These are phyloP conservation scores for Phlebiopsis gigantea DNA, from an alignment of 768 basidiomycete genomes.

Conservation along the genomic window DNA sequence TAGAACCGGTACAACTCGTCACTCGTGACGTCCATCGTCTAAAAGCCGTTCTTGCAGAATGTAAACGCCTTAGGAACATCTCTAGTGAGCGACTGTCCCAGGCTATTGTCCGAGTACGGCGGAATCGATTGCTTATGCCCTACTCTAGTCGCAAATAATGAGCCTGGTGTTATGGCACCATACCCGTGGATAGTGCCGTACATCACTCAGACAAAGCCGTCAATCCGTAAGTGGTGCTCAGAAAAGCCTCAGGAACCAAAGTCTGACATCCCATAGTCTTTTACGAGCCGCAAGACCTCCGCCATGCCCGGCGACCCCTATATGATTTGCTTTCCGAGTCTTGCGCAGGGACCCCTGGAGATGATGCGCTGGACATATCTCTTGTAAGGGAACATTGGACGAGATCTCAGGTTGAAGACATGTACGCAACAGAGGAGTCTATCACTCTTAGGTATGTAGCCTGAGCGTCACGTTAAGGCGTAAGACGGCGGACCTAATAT, in stretches of 20 bases:
- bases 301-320: slow-evolving; percentile 41
- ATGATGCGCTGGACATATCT: slow-evolving; percentile 55
- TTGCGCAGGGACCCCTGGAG: slow-evolving; percentile 54
- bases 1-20: slow-evolving; percentile 36
- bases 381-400: slow-evolving; percentile 66
- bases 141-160: slow-evolving; percentile 9
- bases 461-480: too few relatives aligned
- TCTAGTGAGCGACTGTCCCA: slow-evolving; percentile 31
- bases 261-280: slow-evolving; percentile 28
- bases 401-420: slow-evolving; percentile 35
- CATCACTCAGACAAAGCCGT: slow-evolving; percentile 1
- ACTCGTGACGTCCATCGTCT: slow-evolving; percentile 46
- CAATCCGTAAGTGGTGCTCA: slow-evolving; percentile 1
- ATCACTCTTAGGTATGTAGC: slow-evolving; percentile 16
- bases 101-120: neutral
- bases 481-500: too few relatives aligned
- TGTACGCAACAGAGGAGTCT: slow-evolving; percentile 4
- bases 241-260: neutral
- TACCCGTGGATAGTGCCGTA: slow-evolving; percentile 17
- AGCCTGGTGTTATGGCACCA: slow-evolving; percentile 7
- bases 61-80: slow-evolving; percentile 48
- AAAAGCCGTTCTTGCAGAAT: slow-evolving; percentile 45
- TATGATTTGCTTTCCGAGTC: slow-evolving; percentile 52
- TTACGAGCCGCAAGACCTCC: slow-evolving; percentile 48
- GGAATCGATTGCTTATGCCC: neutral